phyloP scores from a whole-genome alignment of 139 green algal species.

The Chlamydomonas applanata region DNA sequence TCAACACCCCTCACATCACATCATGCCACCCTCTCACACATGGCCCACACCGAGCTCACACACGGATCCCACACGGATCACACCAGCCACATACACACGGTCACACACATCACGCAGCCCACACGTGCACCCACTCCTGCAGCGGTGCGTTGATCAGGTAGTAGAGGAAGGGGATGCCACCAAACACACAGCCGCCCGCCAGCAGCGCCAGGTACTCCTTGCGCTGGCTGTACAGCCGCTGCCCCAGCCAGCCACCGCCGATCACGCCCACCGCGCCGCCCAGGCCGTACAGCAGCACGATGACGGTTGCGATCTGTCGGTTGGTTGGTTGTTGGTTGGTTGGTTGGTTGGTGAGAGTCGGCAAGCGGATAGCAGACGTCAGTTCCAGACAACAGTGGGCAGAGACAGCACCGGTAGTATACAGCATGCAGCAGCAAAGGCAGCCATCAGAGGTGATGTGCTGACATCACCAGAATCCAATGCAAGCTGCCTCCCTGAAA shows the following conservation, averaged over 20 bases:
- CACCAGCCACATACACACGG: no score
- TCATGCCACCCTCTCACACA: no score
- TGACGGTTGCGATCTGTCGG: slow-evolving; percentile 37
- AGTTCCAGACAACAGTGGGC: no score
- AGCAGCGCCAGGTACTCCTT: slow-evolving; percentile 48
- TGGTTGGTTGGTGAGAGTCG: no score
- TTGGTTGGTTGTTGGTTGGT: no score
- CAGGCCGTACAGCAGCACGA: slow-evolving; percentile 73
- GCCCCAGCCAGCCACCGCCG: slow-evolving; percentile 64
- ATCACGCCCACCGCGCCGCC: slow-evolving; percentile 66
- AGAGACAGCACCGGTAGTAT: neutral
- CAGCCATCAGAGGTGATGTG: no score
- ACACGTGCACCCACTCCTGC: slow-evolving; percentile 8
- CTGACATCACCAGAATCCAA: neutral
- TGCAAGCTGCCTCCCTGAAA: no score
- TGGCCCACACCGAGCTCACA: no score
- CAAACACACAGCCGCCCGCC: slow-evolving; percentile 43
- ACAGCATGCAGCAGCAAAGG: no score
- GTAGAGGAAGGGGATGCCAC: slow-evolving; percentile 54
- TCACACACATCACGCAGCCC: no score
- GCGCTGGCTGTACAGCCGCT: slow-evolving; percentile 75
- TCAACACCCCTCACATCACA: no score
- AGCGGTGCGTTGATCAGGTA: slow-evolving; percentile 65
- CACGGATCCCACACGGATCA: neutral
- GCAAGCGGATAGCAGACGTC: no score